Base-by-base conservation (phyloP, 306 rosid species). In the Begonia fuchsioides region DNA sequence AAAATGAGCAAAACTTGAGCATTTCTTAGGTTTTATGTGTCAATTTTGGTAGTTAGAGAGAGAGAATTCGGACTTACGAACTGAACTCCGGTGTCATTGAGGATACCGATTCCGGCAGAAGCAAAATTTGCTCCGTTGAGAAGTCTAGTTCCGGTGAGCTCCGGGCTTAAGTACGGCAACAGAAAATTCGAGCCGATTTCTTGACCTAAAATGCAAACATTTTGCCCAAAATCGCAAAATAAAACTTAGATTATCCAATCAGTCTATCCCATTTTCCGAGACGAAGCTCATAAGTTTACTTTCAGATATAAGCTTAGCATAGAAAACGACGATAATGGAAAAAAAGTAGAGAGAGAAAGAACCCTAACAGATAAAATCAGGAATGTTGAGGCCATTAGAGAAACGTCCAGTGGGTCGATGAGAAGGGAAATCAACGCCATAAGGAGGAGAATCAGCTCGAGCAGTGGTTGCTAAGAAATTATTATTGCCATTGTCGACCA, bases 81-180 rank as follows among this genome's bases (percentile, higher is more conserved):
- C n/a, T n/a, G n/a, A n/a, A n/a, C n/a, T n/a, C n/a, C n/a, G n/a
- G n/a, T n/a, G n/a, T n/a, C n/a, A n/a, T n/a, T 75, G n/a, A 82
- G 86, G 18, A 82, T 75, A 53, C 93, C 93, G 0, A 72, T 56
- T 12, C 83, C 83, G 0, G 87, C 87, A 2, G 83, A 82, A 44
- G 87, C 93, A 53, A 82, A 78, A 69, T 82, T 82, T 38, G 87
- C 93, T 2, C 93, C 86, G 14, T 58, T 52, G 12, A 82, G 60
- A 11, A 82, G 66, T 38, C 43, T 75, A 6, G 69, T 26, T 41
- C 81, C 93, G 0, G 6, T 70, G 6, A 82, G 57, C 18, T 62
- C 9, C 8, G 72, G 74, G 39, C 66, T 82, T 69, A 78, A 52
- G 56, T 78, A 78, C 11, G 87, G 87, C 53, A 82, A 64, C 11